Evolutionary conservation across 768 basidiomycete genomes (phyloP).

Genomic region (Coprinopsis cinerea): DNA sequence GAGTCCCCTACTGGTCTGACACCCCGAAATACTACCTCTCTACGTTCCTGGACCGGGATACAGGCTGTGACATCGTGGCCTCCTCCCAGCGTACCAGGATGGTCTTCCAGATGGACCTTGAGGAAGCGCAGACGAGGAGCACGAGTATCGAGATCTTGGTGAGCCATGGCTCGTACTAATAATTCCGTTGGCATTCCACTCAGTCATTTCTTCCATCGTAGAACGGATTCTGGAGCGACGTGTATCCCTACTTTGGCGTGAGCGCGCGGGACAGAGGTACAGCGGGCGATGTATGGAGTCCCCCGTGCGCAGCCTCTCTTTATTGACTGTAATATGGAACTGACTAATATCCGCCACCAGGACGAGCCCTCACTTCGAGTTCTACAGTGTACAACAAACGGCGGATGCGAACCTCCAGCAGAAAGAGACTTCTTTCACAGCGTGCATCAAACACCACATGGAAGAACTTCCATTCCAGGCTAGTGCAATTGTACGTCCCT

Average conservation of each 20-base stretch:
- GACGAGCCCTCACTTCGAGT: neutral
- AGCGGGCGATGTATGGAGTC: neutral
- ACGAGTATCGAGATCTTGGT: slow-evolving; percentile 6
- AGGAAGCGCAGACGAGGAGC: neutral
- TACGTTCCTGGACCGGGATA: neutral
- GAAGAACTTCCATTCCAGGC: slow-evolving; percentile 2
- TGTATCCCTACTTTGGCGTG: neutral
- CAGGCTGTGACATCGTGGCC: neutral
- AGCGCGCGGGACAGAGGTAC: neutral
- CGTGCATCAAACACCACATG: neutral
- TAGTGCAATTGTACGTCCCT: neutral
- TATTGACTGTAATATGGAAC: neutral
- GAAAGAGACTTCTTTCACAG: slow-evolving; percentile 4
- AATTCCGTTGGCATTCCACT: neutral
- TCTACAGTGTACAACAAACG: slow-evolving; percentile 1
- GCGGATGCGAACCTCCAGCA: neutral
- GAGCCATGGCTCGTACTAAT: neutral
- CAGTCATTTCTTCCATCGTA: neutral
- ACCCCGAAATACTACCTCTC: neutral
- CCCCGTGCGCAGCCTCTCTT: neutral
- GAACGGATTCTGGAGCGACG: slow-evolving; percentile 2
- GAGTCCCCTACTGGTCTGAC: neutral
- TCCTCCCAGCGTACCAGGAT: neutral
- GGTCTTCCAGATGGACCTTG: slow-evolving; percentile 2
- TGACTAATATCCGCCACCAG: neutral